These are phyloP conservation scores for Apophysomyces elegans DNA, from an alignment of 371 early-diverging fungal genomes.

Conservation along the genomic window DNA sequence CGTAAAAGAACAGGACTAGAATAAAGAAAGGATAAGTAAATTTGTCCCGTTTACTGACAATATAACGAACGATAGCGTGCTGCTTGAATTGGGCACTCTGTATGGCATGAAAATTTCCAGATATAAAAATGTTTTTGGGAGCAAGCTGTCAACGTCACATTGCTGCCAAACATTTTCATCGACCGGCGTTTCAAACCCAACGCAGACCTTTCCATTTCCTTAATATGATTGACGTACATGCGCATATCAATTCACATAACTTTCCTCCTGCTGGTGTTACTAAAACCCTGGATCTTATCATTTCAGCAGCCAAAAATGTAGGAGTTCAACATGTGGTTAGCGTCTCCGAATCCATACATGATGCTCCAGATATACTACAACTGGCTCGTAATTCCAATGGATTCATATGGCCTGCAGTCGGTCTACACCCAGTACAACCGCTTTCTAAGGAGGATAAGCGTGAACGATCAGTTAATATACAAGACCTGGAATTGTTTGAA, in stretches of 20 bases:
- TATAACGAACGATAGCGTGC: too few species aligned
- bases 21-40: too few species aligned
- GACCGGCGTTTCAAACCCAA: too few species aligned
- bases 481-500: slow-evolving; percentile 44
- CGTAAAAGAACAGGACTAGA: too few species aligned
- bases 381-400: slow-evolving; percentile 40
- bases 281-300: slow-evolving; percentile 25
- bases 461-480: slow-evolving; percentile 37
- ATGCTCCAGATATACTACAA: slow-evolving; percentile 43
- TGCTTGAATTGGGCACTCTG: too few species aligned
- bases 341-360: slow-evolving; percentile 50
- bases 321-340: slow-evolving; percentile 42
- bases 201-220: too few species aligned
- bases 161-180: too few species aligned
- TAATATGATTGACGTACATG: slow-evolving; percentile 51
- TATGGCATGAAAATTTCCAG: too few species aligned
- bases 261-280: slow-evolving; percentile 25
- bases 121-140: too few species aligned
- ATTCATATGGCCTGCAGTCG: slow-evolving; percentile 46
- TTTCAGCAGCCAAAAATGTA: slow-evolving; percentile 38
- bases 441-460: slow-evolving; percentile 32
- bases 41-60: too few species aligned
- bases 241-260: slow-evolving; percentile 47
- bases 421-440: slow-evolving; percentile 54
- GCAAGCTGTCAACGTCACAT: too few species aligned